Conservation (phyloP, 2,329 filamentous ascomycete species). For the Tolypocladium capitatum region DNA sequence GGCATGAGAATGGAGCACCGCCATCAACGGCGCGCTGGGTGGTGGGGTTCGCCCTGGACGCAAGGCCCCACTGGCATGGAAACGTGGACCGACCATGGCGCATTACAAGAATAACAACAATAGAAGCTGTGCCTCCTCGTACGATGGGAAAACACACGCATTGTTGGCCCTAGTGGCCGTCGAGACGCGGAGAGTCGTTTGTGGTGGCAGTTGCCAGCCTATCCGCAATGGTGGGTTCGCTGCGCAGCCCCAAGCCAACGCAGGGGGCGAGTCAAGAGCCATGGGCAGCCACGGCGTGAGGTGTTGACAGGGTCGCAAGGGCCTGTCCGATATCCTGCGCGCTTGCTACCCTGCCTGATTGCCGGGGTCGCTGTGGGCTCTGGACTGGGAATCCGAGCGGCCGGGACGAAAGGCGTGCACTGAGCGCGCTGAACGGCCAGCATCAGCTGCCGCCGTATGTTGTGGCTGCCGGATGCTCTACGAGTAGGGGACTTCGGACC, state of each 20-base stretch:
- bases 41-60: neutral
- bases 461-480: neutral
- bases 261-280: neutral
- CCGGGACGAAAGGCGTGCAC: neutral
- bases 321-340: neutral
- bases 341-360: neutral
- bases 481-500: neutral
- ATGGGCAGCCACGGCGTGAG: neutral
- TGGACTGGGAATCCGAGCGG: neutral
- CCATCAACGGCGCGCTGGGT: neutral
- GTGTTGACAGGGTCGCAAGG: neutral
- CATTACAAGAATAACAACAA: neutral
- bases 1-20: neutral
- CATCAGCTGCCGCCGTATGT: neutral
- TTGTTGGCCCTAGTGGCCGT: neutral
- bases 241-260: neutral
- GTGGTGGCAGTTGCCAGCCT: neutral
- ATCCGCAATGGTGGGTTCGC: neutral
- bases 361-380: neutral
- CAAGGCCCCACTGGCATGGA: neutral
- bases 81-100: neutral
- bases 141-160: neutral
- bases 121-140: neutral
- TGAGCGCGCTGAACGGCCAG: neutral
- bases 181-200: neutral